Evolutionary conservation across 495 filamentous ascomycete species (phyloP).

Genomic region (Penicillium nucicola): DNA sequence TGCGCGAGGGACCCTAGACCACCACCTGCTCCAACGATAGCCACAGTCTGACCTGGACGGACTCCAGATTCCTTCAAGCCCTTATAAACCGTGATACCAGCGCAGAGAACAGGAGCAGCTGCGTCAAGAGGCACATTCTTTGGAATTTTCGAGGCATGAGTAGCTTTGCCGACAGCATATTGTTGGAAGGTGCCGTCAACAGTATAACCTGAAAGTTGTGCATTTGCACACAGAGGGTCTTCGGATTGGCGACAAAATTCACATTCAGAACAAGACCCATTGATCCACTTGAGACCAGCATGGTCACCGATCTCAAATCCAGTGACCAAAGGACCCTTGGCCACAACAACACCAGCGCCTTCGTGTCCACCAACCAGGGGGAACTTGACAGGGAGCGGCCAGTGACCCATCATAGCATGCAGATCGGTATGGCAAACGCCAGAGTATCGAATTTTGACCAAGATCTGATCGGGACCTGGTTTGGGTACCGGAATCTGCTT

Average conservation of each 20-base stretch:
- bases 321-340: constrained; percentile 63
- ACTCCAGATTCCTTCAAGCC: constrained; percentile 80
- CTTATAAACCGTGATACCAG: constrained; percentile 90
- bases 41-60: constrained; percentile 73
- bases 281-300: constrained; percentile 82
- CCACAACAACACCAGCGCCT: constrained; percentile 78
- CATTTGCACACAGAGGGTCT: constrained; percentile 66
- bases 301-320: constrained; percentile 70
- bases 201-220: constrained; percentile 67
- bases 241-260: constrained; percentile 67
- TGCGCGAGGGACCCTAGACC: constrained; percentile 79
- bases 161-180: constrained; percentile 80
- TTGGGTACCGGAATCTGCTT: constrained; percentile 75
- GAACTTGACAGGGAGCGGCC: constrained; percentile 75
- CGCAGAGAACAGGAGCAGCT: constrained; percentile 76
- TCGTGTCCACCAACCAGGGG: constrained; percentile 87
- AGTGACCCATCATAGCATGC: constrained; percentile 82
- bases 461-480: constrained; percentile 80
- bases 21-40: constrained; percentile 87
- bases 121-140: constrained; percentile 69
- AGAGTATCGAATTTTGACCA: constrained; percentile 84
- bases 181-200: constrained; percentile 88
- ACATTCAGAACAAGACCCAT: constrained; percentile 70
- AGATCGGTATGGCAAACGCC: constrained; percentile 88
- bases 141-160: constrained; percentile 71